Percentiles rank a stretch among this genome's conserved stretches.
Evolutionary conservation across 352 stramenopile genomes (phyloP).

Genomic region (Globisporangium sylvaticum): DNA sequence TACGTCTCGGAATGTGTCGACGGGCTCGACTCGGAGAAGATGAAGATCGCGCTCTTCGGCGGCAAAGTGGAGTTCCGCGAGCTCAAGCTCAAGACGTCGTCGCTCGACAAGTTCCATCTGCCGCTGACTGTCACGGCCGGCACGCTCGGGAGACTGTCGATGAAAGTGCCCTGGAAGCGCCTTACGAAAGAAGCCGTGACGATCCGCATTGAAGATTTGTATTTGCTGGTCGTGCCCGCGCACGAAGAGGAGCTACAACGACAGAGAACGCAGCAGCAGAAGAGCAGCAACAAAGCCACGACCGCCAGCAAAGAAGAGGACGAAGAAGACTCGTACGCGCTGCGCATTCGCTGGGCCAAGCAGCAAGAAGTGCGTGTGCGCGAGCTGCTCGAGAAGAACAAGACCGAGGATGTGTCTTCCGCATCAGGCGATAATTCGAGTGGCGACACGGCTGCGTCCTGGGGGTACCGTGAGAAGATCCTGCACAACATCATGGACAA

Average conservation of each 20-base stretch:
- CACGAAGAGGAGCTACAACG: constrained; percentile 54
- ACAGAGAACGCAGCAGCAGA: constrained; percentile 17
- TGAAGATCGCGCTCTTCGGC: constrained; percentile 80
- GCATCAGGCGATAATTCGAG: constrained; percentile 8
- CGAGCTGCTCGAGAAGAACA: constrained; percentile 70
- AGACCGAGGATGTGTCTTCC: constrained; percentile 37
- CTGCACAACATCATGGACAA: constrained; percentile 83
- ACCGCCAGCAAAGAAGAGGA: constrained; percentile 15
- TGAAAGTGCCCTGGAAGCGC: constrained; percentile 86
- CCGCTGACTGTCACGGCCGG: constrained; percentile 74
- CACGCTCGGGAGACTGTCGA: constrained; percentile 54
- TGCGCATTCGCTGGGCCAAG: constrained; percentile 70
- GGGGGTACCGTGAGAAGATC: constrained; percentile 80
- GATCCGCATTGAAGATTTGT: constrained; percentile 74
- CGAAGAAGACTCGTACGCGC: constrained; percentile 48
- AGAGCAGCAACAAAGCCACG: neutral
- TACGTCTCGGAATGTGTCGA: constrained; percentile 87
- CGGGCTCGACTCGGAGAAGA: constrained; percentile 82
- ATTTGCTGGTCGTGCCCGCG: constrained; percentile 62
- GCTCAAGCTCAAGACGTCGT: constrained; percentile 60
- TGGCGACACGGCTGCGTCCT: constrained; percentile 49
- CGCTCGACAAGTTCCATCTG: constrained; percentile 77
- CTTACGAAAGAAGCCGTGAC: constrained; percentile 74
- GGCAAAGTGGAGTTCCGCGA: constrained; percentile 83
- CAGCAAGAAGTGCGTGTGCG: constrained; percentile 79